phyloP scores from a whole-genome alignment of 768 basidiomycete species.

The Gautieria morchelliformis region DNA sequence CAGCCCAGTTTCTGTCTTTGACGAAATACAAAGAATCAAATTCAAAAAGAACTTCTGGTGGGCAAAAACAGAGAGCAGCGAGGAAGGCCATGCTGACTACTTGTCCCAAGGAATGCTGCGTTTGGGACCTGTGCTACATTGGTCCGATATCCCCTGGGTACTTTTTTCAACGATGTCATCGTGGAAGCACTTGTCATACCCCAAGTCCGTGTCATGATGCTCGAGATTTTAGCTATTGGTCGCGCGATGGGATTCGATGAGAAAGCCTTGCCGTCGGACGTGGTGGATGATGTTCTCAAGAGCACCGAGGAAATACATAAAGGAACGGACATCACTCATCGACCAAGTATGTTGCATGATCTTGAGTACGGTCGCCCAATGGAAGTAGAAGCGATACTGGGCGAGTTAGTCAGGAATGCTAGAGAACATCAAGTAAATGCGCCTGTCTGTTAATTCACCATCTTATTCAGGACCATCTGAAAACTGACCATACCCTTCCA shows the following conservation, averaged over 20 bases:
- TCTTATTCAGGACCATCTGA: not conserved
- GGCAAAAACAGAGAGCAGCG: not conserved
- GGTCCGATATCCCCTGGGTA: conserved; percentile 37
- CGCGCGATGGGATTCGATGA: conserved; percentile 39
- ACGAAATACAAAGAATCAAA: conserved; percentile 55
- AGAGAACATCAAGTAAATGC: conserved; percentile 32
- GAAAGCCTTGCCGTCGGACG: conserved; percentile 37
- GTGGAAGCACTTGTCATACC: conserved; percentile 34
- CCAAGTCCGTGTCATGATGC: conserved; percentile 33
- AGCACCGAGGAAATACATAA: conserved; percentile 30
- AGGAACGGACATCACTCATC: conserved; percentile 34
- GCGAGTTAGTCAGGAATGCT: conserved; percentile 49
- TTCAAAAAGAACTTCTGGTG: conserved; percentile 55
- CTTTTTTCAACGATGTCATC: conserved; percentile 41
- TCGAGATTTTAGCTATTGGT: conserved; percentile 34
- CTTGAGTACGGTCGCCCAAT: conserved; percentile 43
- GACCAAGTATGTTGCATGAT: conserved; percentile 58
- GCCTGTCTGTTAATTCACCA: conserved; percentile 33
- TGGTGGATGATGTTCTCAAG: conserved; percentile 30
- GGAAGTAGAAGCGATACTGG: conserved; percentile 59
- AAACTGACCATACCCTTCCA: not conserved
- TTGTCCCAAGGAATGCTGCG: conserved; percentile 31
- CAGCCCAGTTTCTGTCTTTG: conserved; percentile 33
- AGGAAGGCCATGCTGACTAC: not conserved
- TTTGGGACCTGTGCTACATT: conserved; percentile 46